Conservation (phyloP, 2,329 filamentous ascomycete species). For the Aplosporella prunicola region DNA sequence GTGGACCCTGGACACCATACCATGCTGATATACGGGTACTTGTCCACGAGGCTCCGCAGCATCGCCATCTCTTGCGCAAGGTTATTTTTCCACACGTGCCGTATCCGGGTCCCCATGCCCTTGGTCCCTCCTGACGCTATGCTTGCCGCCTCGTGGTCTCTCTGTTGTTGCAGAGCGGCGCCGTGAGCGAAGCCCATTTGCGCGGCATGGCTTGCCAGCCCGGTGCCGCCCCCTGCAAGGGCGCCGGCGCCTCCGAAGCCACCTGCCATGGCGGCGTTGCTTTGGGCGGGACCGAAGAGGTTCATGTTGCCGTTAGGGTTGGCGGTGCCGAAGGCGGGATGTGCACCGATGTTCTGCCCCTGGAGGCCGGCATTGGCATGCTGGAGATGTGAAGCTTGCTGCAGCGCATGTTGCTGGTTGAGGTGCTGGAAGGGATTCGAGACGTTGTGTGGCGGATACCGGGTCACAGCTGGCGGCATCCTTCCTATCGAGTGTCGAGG, state of each 20-base stretch:
- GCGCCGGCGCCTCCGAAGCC: constrained; percentile 45
- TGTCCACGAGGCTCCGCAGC: constrained; percentile 72
- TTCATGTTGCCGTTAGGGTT: constrained; percentile 54
- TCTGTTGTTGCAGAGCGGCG: constrained; percentile 43
- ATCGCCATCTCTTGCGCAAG: constrained; percentile 82
- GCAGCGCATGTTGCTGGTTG: constrained; percentile 35
- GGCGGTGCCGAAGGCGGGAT: constrained; percentile 53
- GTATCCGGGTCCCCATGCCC: constrained; percentile 67
- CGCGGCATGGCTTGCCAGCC: constrained; percentile 76
- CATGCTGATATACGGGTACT: constrained; percentile 96
- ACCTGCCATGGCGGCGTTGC: constrained; percentile 48
- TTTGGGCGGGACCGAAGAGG: constrained; percentile 36
- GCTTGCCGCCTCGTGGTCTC: constrained; percentile 32
- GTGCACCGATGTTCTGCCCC: constrained; percentile 48
- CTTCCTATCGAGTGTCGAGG: constrained; percentile 12
- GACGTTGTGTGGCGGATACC: constrained; percentile 49
- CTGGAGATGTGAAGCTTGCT: constrained; percentile 31
- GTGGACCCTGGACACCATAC: constrained; percentile 39
- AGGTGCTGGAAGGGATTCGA: constrained; percentile 51
- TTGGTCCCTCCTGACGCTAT: constrained; percentile 47
- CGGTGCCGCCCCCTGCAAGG: constrained; percentile 49
- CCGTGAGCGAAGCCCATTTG: constrained; percentile 80
- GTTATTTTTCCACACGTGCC: constrained; percentile 93
- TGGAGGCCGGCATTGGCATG: constrained; percentile 33
- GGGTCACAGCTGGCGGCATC: constrained; percentile 51